Conservation (phyloP, 305 asterid genomes). For the Coffea humblotiana region DNA sequence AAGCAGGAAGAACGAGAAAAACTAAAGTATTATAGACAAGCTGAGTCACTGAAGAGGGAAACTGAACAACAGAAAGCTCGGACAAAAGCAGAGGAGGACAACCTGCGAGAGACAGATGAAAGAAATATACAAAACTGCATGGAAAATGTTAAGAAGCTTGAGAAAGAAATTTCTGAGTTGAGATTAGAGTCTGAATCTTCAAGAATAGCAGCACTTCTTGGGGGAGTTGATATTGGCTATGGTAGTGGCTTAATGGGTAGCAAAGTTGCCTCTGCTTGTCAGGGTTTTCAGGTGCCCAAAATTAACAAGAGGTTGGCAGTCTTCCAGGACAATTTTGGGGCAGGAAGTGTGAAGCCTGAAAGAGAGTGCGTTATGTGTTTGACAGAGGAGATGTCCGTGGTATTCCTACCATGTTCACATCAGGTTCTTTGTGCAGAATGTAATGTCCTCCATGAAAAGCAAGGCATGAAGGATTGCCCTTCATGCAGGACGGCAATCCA, state of each 20-base stretch:
- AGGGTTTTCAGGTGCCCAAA: constrained; percentile 27
- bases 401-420: constrained; percentile 82
- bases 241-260: constrained; percentile 20
- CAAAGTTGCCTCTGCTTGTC: constrained; percentile 16
- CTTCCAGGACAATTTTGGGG: constrained; percentile 38
- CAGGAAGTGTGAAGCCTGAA: constrained; percentile 41
- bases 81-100: constrained; percentile 38
- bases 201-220: constrained; percentile 49
- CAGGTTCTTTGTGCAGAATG: constrained; percentile 65
- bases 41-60: constrained; percentile 33
- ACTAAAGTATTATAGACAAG: constrained; percentile 19
- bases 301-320: constrained; percentile 40
- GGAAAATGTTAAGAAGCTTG: constrained; percentile 45
- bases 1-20: constrained; percentile 66
- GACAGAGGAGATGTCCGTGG: constrained; percentile 62
- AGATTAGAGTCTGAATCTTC: constrained; percentile 48
- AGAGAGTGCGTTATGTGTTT: constrained; percentile 88
- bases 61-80: constrained; percentile 34
- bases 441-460: constrained; percentile 51
- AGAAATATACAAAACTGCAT: constrained; percentile 29
- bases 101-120: constrained; percentile 40
- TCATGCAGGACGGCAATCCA: constrained; percentile 66
- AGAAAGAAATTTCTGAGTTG: constrained; percentile 43
- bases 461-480: constrained; percentile 74
- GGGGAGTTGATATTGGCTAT: constrained; percentile 32